Percentiles rank a stretch among this genome's conserved stretches.
Evolutionary conservation across 495 filamentous ascomycete genomes (phyloP).

Genomic region (Xylaria telfairii): DNA sequence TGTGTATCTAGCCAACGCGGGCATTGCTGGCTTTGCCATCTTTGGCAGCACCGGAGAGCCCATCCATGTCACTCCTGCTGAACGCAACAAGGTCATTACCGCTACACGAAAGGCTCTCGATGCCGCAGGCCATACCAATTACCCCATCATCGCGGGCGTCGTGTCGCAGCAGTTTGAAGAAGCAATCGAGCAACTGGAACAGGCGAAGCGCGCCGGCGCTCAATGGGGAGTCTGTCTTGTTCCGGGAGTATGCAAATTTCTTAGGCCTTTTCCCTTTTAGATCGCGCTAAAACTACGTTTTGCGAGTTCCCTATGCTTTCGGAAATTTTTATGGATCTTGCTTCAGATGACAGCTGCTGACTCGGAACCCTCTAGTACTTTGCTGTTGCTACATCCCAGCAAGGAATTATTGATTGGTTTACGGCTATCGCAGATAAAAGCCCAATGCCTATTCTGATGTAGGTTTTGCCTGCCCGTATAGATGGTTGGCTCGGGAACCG

Average conservation of each 20-base stretch:
- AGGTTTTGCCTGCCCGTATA: not conserved
- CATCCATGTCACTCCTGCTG: constrained; percentile 11
- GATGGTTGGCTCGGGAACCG: not conserved
- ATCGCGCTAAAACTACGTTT: not conserved
- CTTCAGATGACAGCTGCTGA: not conserved
- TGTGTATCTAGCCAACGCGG: constrained; percentile 24
- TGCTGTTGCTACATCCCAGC: constrained; percentile 19
- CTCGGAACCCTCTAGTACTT: constrained; percentile 8
- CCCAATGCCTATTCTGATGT: constrained; percentile 21
- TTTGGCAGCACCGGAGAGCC: constrained; percentile 19
- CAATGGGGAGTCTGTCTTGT: constrained; percentile 25
- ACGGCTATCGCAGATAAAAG: constrained; percentile 13
- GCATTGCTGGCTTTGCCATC: constrained; percentile 29
- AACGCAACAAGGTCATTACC: constrained; percentile 14
- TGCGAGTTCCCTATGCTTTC: not conserved
- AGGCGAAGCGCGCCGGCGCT: constrained; percentile 19
- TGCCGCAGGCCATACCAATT: constrained; percentile 18
- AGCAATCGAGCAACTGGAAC: constrained; percentile 15
- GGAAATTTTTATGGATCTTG: not conserved
- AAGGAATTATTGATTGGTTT: constrained; percentile 23
- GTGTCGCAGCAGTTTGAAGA: constrained; percentile 21
- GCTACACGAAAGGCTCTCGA: constrained; percentile 21
- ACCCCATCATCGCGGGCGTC: constrained; percentile 16
- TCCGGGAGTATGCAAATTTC: constrained; percentile 11
- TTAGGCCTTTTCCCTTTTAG: not conserved